Base-by-base conservation (phyloP, 495 filamentous ascomycete species). In the Hyphodiscus hymeniophilus region DNA sequence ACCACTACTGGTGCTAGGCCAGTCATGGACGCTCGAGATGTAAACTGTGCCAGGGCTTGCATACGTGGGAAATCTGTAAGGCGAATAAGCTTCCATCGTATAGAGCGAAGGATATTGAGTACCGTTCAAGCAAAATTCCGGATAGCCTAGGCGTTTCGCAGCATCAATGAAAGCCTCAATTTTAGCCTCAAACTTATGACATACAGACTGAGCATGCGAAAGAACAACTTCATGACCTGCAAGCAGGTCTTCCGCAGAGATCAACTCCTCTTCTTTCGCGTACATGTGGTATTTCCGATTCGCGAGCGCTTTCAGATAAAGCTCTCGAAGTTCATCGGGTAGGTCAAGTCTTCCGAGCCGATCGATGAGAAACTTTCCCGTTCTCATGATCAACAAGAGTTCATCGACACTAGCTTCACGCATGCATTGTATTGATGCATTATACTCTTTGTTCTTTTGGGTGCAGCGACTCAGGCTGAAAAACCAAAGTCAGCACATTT, bases 221-320 rank as follows among this genome's bases (percentile, higher is more conserved):
- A 51, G 15, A 6, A 44, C 35, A 15, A 32, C 30, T 7, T 3
- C 23, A 22, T 45, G 48, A 38, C 16, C 33, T 17, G 16, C 39
- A 11, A 51, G 32, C 15, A 39, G 21, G 11, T 39, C 26, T 15
- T 45, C 41, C n/a, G 38, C 35, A 7, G 11, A 7, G 7, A 44
- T 23, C 2, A 51, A 38, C 32, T 45, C 48, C 10, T 38, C 33
- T 38, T 51, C 48, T 18, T 36, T 45, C 3, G 20, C 15, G 3
- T 12, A 7, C 31, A 51, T 44, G n/a, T 33, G 13, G 8, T 30
- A 2, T 38, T 44, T 39, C 13, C 48, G 31, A 12, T 44, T 44
- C 21, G 8, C 20, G 22, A 51, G 24, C 3, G 23, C 31, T 16
- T 39, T 15, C 16, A 31, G 7, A n/a, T 41, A 51, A 3, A 45